Percentiles rank a stretch among this genome's conserved stretches.
Conservation (phyloP, 805 yeast genomes). For the Metschnikowia cubensis region DNA sequence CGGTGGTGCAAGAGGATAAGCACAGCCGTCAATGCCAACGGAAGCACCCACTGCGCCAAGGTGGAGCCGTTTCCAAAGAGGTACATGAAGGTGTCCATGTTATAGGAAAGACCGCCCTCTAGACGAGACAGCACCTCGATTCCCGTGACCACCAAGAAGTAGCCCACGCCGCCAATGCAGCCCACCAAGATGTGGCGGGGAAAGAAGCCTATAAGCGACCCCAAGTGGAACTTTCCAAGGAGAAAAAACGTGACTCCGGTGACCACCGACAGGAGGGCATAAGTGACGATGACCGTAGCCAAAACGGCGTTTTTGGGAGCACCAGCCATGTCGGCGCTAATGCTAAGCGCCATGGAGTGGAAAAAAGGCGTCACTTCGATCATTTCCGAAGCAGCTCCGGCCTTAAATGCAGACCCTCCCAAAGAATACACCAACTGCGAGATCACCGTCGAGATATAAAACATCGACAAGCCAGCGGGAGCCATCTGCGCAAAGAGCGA, state of each 20-base stretch:
- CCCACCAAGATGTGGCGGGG: constrained; percentile 96
- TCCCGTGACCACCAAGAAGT: constrained; percentile 85
- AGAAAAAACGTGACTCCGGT: constrained; percentile 79
- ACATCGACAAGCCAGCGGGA: constrained; percentile 89
- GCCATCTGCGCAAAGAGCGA: constrained; percentile 74
- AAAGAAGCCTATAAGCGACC: constrained; percentile 88
- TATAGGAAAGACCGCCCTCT: constrained; percentile 68
- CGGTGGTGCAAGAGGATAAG: constrained; percentile 58
- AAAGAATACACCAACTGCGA: constrained; percentile 84
- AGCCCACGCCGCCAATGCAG: constrained; percentile 98
- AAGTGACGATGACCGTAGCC: constrained; percentile 84
- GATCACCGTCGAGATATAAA: constrained; percentile 85
- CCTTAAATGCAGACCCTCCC: constrained; percentile 85
- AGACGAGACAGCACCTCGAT: constrained; percentile 84
- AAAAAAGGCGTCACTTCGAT: constrained; percentile 98
- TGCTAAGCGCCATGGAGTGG: constrained; percentile 85
- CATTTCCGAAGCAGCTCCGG: constrained; percentile 98
- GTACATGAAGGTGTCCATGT: constrained; percentile 49
- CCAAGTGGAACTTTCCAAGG: constrained; percentile 76
- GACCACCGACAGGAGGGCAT: constrained; percentile 74
- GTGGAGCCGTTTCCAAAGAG: constrained; percentile 40
- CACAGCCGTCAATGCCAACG: constrained; percentile 57
- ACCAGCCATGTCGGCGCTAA: constrained; percentile 49
- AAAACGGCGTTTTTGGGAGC: constrained; percentile 51
- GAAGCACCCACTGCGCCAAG: constrained; percentile 58